Base-by-base conservation (phyloP, 2,329 filamentous ascomycete species). In the Cryphonectria nitschkei region DNA sequence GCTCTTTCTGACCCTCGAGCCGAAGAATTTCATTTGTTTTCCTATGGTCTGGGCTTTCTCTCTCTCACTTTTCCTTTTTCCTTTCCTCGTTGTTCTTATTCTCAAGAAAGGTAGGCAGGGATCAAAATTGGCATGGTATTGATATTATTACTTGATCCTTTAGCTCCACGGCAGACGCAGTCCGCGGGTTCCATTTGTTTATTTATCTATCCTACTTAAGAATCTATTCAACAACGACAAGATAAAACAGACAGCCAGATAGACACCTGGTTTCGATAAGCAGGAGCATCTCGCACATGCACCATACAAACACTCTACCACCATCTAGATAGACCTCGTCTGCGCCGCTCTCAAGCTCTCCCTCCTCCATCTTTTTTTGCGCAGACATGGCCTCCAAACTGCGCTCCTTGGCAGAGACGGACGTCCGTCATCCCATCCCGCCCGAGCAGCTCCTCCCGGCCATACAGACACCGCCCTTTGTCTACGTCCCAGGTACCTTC, bases 401-500 rank as follows among this genome's bases (percentile, higher is more conserved):
- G 71, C 76, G 76, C 70, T 71, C 76, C 71, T 83, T 88, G 70
- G 75, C 81, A 64, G 77, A 80, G 72, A 84, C 80, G 13, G 82
- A 86, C 72, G 81, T 84, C 50, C 75, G 75, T 58, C 72, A 76
- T 3, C 77, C 81, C 54, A 81, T 87, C 67, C 76, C 82, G 3
- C 71, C 78, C 3, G 79, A 80, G 29, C 67, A 78, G 41, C 80
- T 84, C 67, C 72, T 76, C 2, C 76, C 80, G 0, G 79, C 81
- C 39, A 76, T 87, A 41, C 75, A 77, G 11, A 76, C 77, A n/a
- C 75, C 82, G 9, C 86, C 86, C 9, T 88, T 88, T 75, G 74
- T 87, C 72, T 75, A 78, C 68, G 77, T 84, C 39, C 80, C 79
- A 37, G 82, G 84, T 50, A 83, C 85, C 39, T 83, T 87, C 80